Base-by-base conservation (phyloP, 495 filamentous ascomycete species). In the Penicillium coprophilum region DNA sequence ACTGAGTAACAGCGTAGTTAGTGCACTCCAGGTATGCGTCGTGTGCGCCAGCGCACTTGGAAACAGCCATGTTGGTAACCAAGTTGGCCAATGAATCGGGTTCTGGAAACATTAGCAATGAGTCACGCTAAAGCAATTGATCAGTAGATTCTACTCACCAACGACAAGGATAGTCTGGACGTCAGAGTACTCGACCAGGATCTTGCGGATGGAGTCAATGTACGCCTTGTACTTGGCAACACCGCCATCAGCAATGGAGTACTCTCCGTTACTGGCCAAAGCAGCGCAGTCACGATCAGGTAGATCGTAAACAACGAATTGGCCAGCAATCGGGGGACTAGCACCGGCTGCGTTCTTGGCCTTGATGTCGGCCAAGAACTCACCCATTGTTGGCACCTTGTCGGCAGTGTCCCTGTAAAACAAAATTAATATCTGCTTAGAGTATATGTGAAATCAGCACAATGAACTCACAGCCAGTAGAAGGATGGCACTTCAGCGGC, bases 21-120 rank as follows among this genome's bases (percentile, higher is more conserved):
- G 85, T 82, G 68, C 86, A 82, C 45, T 85, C 82, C 59, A 84
- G 78, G 75, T 91, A 94, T 11, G 83, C 80, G 36, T 72, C 56
- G 43, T 84, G 76, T 49, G 86, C 82, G 59, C 82, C 72, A 53
- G 85, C 69, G 73, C 89, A 93, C 44, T 87, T 83, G 19, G 75
- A 50, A 34, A 85, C 70, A 65, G 77, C 76, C 67, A 79, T 59
- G 74, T 93, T 92, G 73, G 89, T 93, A 60, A 92, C 84, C 62
- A 92, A 70, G 77, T 93, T 93, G 60, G 87, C 85, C 39, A 92
- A 80, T 55, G 85, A 88, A 75, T 92, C 89, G 58, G 89, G 89
- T 72, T 93, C 89, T 75, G 38, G 12, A 40, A 4, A 61, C 81
- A 85, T 71, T 50, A 87, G 74, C 38, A 73, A 72, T 50, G 71